Evolutionary conservation across 169 alveolate species (phyloP), one percentile per base, ranked within the genome.

Genomic region (Babesia divergens): DNA sequence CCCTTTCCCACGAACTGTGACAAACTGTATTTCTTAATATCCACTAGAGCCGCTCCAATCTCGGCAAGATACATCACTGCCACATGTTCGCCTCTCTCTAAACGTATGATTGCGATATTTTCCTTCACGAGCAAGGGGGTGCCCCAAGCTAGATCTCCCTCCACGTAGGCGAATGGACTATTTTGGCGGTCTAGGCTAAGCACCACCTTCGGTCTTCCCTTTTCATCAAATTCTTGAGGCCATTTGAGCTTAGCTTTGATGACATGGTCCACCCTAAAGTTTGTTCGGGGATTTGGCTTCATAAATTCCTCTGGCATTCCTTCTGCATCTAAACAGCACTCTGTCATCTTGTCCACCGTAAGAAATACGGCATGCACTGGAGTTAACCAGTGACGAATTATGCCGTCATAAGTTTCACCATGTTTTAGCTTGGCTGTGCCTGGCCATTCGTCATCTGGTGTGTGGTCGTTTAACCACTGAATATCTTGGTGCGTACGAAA

Each of bases 381-480:
- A 16, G 80, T 68, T 44, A 68, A 18, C 71, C 52, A 77, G 60
- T 68, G 54, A 34, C 65, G 86, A 9, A 77, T 77, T 4, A 77
- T 42, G 6, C 47, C 86, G 32, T 62, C 64, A 47, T 29, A 77
- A 18, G 26, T 43, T 31, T 59, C 76, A 14, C 82, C 86, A 9
- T 18, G 66, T 38, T 77, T 67, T 14, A 77, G 68, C 20, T 60
- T 77, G n/a, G 26, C 13, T 0, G 22, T 29, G 8, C 86, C 86
- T 9, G 86, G 86, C 86, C 86, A 77, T 18, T 77, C 81, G 24
- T 77, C 82, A 20, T 52, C 35, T 13, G 72, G 72, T 0, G 72
- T 62, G 53, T 29, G 20, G 60, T 77, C 82, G 42, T 53, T 50
- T 40, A 44, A 18, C 86, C 80, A 77, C 16, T 18, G 20, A n/a